These are phyloP conservation scores for Blastocystis sp. DNA, from an alignment of 352 stramenopile species.

Conservation along the genomic window DNA sequence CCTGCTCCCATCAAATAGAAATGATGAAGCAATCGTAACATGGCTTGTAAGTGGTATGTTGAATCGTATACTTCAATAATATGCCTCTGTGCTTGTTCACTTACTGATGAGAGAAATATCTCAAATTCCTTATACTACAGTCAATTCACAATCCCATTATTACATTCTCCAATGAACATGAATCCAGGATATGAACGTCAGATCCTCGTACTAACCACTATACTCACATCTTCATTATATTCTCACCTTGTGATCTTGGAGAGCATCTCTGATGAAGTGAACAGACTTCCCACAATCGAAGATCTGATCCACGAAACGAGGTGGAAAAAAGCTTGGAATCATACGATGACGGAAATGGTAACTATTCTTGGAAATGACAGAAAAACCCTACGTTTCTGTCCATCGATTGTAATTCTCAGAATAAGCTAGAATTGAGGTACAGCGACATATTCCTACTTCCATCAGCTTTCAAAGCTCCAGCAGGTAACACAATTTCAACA, in stretches of 20 bases:
- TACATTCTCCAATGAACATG: constrained; percentile 1
- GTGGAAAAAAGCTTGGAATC: constrained; percentile 42
- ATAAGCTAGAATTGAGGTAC: background rate
- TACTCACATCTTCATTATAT: background rate
- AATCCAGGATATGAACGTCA: background rate
- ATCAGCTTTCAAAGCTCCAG: background rate
- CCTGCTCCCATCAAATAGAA: constrained; percentile 29
- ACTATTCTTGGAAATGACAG: background rate
- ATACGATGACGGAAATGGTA: constrained; percentile 30
- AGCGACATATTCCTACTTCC: background rate
- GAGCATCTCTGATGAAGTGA: constrained; percentile 10
- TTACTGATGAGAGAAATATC: background rate
- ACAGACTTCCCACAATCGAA: constrained; percentile 36
- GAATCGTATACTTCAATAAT: constrained; percentile 3
- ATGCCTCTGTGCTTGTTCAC: background rate
- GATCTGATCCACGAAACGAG: background rate
- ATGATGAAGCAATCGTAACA: constrained; percentile 12
- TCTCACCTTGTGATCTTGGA: constrained; percentile 22
- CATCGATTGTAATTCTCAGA: background rate
- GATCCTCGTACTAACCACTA: constrained; percentile 20
- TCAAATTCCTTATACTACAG: background rate
- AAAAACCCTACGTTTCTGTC: background rate
- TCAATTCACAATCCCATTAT: background rate
- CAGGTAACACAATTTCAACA: constrained; percentile 13
- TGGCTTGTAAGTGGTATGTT: background rate